Evolutionary conservation across 805 yeast genomes (phyloP), one percentile per base, ranked within the genome.

Genomic region (Blastobotrys robertii): DNA sequence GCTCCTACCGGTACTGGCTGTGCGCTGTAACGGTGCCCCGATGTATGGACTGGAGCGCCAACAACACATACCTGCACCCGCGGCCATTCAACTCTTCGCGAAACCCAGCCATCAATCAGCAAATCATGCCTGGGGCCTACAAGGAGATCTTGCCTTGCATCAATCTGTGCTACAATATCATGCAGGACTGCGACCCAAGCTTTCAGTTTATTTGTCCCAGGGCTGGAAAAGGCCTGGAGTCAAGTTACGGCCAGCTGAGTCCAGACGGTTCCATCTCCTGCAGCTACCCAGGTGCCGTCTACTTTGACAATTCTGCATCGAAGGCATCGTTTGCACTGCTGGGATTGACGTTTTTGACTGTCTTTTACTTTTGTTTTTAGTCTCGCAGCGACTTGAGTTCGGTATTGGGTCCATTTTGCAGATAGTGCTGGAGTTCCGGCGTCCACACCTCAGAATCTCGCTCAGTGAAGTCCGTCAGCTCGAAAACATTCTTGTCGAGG

Each of bases 21-120:
- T 90, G 98, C 63, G 71, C 94, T 0, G 85, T 86, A 3, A 69
- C 86, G 0, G 84, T 90, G 4, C 97, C 97, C 0, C 67, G 97
- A 28, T 90, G 98, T 54, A 69, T 84, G 1, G 77, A 66, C 39
- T 55, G 58, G 57, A 30, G 55, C n/a, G 43, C 47, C 36, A 42
- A 48, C 35, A 55, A 54, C 4, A 29, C 54, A 2, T 65, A 50
- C 33, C 81, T 10, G 49, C 58, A 10, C 57, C 72, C 53, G 22
- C 67, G 94, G 30, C 59, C 63, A 2, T 65, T 65, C 4, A 69
- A 69, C 11, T 59, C 66, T 3, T 79, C 84, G 8, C 70, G 98
- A 48, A 84, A 74, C 52, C 63, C 64, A 4, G 74, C 72, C 48
- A 69, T 90, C 33, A 73, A 77, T 50, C 62, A 65, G 3, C 56